Conservation (phyloP, 768 basidiomycete genomes). For the Rhodotorula toruloides region DNA sequence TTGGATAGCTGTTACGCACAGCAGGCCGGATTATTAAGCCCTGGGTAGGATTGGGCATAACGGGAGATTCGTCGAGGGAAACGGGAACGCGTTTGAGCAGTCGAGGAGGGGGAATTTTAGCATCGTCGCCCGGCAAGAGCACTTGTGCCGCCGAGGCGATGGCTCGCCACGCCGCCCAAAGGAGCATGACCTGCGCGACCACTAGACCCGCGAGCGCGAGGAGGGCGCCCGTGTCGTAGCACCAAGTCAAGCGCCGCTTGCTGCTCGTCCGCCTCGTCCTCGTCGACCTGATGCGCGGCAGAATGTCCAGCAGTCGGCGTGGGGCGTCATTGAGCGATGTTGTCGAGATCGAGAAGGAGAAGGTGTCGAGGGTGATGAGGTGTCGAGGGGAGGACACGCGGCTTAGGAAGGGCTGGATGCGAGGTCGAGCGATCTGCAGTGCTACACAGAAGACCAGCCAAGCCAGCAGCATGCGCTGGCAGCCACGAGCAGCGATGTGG, state of each 20-base stretch:
- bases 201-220: background rate
- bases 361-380: background rate
- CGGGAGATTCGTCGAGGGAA: background rate
- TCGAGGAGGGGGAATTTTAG: background rate
- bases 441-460: background rate
- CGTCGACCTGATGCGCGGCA: background rate
- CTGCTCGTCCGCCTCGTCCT: background rate
- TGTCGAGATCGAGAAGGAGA: background rate
- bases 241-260: background rate
- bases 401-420: too few species aligned
- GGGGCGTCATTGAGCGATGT: background rate
- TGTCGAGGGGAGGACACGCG: too few species aligned
- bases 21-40: too few species aligned
- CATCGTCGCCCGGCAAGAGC: background rate
- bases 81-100: background rate
- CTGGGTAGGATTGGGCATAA: slow-evolving; percentile 19
- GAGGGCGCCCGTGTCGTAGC: slow-evolving; percentile 3
- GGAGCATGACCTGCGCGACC: slow-evolving; percentile 5
- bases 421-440: background rate
- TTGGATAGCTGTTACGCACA: too few species aligned
- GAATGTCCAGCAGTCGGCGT: background rate
- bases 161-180: background rate
- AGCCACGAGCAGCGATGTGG: background rate
- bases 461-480: background rate
- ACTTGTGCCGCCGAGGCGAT: background rate